phyloP scores from a whole-genome alignment of 1,139 yeast species.

The Kluyveromyces sp. region DNA sequence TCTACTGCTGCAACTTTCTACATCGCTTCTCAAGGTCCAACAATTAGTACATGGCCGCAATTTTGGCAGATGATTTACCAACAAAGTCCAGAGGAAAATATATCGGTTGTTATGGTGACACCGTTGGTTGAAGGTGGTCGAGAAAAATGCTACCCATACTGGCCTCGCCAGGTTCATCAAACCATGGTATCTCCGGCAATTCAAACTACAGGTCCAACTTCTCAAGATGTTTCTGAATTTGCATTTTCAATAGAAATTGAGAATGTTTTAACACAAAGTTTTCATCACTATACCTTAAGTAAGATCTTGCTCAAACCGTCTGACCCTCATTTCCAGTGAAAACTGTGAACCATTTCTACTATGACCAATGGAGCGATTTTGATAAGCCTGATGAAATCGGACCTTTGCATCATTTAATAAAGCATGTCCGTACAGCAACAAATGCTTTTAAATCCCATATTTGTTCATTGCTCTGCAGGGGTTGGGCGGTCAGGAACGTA shows the following conservation, averaged over 20 bases:
- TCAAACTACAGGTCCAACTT: conserved; percentile 17
- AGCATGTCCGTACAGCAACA: conserved; percentile 25
- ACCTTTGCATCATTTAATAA: conserved; percentile 25
- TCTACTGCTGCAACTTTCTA: conserved; percentile 29
- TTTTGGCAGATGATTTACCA: conserved; percentile 83
- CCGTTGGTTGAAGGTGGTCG: conserved; percentile 55
- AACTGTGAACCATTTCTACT: conserved; percentile 36
- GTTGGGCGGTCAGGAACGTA: conserved; percentile 75
- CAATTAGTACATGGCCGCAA: conserved; percentile 49
- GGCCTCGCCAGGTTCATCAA: conserved; percentile 39
- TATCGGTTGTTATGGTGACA: conserved; percentile 80
- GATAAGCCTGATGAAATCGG: conserved; percentile 34
- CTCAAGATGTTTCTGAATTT: conserved; percentile 18
- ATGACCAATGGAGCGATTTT: conserved; percentile 41
- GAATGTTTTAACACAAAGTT: conserved; percentile 13
- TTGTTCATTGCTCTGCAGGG: conserved; percentile 73
- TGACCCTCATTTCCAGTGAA: conserved; percentile 18
- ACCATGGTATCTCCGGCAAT: conserved; percentile 10
- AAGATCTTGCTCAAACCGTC: conserved; percentile 17
- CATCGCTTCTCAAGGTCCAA: conserved; percentile 72
- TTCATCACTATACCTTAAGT: conserved; percentile 21
- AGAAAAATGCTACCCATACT: conserved; percentile 67
- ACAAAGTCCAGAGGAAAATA: conserved; percentile 36
- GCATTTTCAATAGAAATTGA: conserved; percentile 15
- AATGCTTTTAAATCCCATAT: conserved; percentile 30